Base-by-base conservation (phyloP, 1,139 yeast species). In the Keqinozyma sinolaborantium region DNA sequence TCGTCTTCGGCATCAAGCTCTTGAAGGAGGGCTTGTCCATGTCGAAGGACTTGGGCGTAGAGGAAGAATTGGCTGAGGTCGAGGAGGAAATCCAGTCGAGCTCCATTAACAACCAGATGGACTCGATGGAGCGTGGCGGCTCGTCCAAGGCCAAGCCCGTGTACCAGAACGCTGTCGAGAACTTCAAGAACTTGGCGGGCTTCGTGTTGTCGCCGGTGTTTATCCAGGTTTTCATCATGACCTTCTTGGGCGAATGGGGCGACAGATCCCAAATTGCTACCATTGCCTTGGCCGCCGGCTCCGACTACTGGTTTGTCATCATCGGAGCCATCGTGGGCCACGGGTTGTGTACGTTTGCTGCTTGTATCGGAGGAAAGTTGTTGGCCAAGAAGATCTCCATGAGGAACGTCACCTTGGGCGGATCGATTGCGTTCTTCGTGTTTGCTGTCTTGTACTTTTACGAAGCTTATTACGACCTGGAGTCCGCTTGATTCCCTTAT, bases 211-310 rank as follows among this genome's bases (percentile, higher is more conserved):
- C 95, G 4, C 98, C 98, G 2, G 65, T 81, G 11, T 92, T 95
- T 90, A 83, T 90, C 45, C 97, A 92, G 63, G 94, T 92, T 4
- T 92, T 92, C 55, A 79, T 82, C 33, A 90, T 94, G 97, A 87
- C 96, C 2, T 94, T 94, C 56, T 67, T 92, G 35, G 98, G 97
- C 36, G 99, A 92, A 64, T 88, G 97, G 95, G 99, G 99, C 30
- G 99, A 92, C 58, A 79, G 98, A 51, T 88, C 97, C 10, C 99
- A 92, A 62, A 87, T 92, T 33, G 96, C 97, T 24, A 94, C 97
- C 26, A 88, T 92, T 50, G 98, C 98, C 32, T 84, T 92, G 95
- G 97, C 97, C 30, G 96, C 98, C 1, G 97, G 97, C 24, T 81
- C 88, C 24, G 86, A 88, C 56, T 92, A 87, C 63, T 81, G 95